A percentile compares a stretch with the other conserved stretches of the same genome.
These are phyloP conservation scores for Polytolypa hystricis DNA, from an alignment of 2,329 filamentous ascomycete genomes.

Conservation along the genomic window DNA sequence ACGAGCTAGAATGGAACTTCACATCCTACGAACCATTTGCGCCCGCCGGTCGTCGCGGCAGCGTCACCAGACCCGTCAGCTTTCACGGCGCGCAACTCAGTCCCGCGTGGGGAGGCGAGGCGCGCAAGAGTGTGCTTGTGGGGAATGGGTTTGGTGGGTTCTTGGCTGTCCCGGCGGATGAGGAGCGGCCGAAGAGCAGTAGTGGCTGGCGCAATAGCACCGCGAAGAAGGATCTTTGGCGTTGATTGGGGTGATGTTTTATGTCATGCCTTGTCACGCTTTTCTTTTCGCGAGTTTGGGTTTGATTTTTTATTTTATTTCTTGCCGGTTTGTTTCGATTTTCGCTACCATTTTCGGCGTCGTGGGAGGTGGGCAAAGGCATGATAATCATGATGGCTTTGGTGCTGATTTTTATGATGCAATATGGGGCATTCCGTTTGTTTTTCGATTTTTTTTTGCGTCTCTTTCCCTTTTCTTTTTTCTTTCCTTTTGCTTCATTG, in stretches of 20 bases:
- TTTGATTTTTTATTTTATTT: background rate
- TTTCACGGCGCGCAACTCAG: constrained; percentile 37
- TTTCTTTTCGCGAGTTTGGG: no score
- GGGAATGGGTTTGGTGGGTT: constrained; percentile 58
- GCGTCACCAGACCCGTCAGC: constrained; percentile 35
- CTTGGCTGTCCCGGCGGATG: constrained; percentile 49
- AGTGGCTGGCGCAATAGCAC: constrained; percentile 18
- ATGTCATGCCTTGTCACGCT: background rate
- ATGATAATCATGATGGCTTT: no score
- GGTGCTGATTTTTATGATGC: no score
- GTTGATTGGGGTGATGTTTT: constrained; percentile 14
- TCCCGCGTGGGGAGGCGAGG: constrained; percentile 48
- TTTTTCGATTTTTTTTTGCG: no score
- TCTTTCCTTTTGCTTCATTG: no score
- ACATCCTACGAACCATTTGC: constrained; percentile 40
- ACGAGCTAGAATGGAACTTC: constrained; percentile 59
- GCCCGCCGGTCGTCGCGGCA: constrained; percentile 21
- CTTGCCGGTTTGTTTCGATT: background rate
- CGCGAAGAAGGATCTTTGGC: constrained; percentile 30
- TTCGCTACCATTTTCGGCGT: background rate
- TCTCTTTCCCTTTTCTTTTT: no score
- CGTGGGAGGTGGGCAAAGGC: background rate
- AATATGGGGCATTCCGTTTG: no score
- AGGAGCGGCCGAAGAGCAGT: constrained; percentile 28
- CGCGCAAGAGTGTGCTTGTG: constrained; percentile 51